Percentiles rank a stretch among this genome's conserved stretches.
Evolutionary conservation across 2,329 filamentous ascomycete species (phyloP).

Genomic region (Chaetomium sp.): DNA sequence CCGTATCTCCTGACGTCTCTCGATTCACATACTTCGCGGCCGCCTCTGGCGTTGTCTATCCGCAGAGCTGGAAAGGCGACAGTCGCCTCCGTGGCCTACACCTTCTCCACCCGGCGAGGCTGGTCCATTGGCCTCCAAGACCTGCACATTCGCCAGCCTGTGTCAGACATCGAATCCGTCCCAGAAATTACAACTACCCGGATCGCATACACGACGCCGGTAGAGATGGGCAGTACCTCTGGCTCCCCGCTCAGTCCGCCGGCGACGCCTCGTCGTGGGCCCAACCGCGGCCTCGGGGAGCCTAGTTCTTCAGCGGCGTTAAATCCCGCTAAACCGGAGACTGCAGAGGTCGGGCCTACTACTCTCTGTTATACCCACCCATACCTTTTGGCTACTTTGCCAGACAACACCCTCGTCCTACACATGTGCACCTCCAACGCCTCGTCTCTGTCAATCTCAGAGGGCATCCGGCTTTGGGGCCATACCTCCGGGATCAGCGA

Average conservation of each 20-base stretch:
- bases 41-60: slow-evolving; percentile 81
- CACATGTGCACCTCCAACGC: slow-evolving; percentile 77
- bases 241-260: slow-evolving; percentile 30
- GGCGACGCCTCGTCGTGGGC: slow-evolving; percentile 35
- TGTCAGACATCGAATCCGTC: slow-evolving; percentile 23
- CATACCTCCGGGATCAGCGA: slow-evolving; percentile 88
- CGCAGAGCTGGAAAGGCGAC: slow-evolving; percentile 65
- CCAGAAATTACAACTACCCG: slow-evolving; percentile 45
- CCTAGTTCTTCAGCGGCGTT: background rate
- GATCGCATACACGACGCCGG: slow-evolving; percentile 45
- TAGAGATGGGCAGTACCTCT: slow-evolving; percentile 20
- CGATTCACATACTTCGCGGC: slow-evolving; percentile 75
- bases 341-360: slow-evolving; percentile 52
- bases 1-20: slow-evolving; percentile 74
- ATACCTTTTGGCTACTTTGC: slow-evolving; percentile 79
- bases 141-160: slow-evolving; percentile 59
- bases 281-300: slow-evolving; percentile 8
- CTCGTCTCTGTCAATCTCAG: slow-evolving; percentile 66
- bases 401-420: slow-evolving; percentile 84
- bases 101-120: slow-evolving; percentile 73
- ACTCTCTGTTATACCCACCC: slow-evolving; percentile 75
- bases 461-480: slow-evolving; percentile 80
- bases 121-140: slow-evolving; percentile 96
- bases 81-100: slow-evolving; percentile 85
- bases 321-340: background rate